These are phyloP conservation scores for Tylopilus orsonianus DNA, from an alignment of 1,284 basidiomycete species.

Conservation along the genomic window DNA sequence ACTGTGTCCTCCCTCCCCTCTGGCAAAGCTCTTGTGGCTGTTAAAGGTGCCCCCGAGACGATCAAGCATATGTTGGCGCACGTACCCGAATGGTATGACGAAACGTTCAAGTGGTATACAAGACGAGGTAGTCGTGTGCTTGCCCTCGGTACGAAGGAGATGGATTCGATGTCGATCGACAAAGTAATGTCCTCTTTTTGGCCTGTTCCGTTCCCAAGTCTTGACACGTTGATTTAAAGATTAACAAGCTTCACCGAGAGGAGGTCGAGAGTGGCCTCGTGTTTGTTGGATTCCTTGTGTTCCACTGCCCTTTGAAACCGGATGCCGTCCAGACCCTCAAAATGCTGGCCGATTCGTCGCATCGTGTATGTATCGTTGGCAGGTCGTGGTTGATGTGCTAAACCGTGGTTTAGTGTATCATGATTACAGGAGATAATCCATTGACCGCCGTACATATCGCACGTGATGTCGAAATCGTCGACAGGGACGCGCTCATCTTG, in stretches of 20 bases:
- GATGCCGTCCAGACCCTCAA: slow-evolving; percentile 88
- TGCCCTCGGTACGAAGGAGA: slow-evolving; percentile 84
- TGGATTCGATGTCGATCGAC: slow-evolving; percentile 64
- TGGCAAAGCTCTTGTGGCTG: slow-evolving; percentile 62
- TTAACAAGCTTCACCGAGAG: slow-evolving; percentile 81
- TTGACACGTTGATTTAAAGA: slow-evolving; percentile 43
- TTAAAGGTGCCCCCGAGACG: slow-evolving; percentile 95
- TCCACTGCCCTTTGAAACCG: slow-evolving; percentile 94
- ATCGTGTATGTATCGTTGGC: slow-evolving; percentile 64
- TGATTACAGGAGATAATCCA: slow-evolving; percentile 98
- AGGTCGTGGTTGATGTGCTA: not conserved
- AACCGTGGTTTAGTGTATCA: slow-evolving; percentile 69
- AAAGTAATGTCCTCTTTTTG: slow-evolving; percentile 47
- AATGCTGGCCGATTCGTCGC: slow-evolving; percentile 92
- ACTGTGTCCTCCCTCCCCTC: slow-evolving; percentile 76
- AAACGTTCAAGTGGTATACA: slow-evolving; percentile 92
- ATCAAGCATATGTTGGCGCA: slow-evolving; percentile 80
- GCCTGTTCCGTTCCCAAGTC: not conserved
- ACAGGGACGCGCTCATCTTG: slow-evolving; percentile 88
- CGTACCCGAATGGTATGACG: slow-evolving; percentile 82
- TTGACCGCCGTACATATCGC: slow-evolving; percentile 94
- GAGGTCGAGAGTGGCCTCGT: slow-evolving; percentile 73
- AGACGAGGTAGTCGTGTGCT: slow-evolving; percentile 88
- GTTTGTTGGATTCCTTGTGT: slow-evolving; percentile 93
- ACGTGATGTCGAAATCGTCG: slow-evolving; percentile 92